phyloP scores from a whole-genome alignment of 192 early-diverging fungal species.

The Mortierella antarctica region DNA sequence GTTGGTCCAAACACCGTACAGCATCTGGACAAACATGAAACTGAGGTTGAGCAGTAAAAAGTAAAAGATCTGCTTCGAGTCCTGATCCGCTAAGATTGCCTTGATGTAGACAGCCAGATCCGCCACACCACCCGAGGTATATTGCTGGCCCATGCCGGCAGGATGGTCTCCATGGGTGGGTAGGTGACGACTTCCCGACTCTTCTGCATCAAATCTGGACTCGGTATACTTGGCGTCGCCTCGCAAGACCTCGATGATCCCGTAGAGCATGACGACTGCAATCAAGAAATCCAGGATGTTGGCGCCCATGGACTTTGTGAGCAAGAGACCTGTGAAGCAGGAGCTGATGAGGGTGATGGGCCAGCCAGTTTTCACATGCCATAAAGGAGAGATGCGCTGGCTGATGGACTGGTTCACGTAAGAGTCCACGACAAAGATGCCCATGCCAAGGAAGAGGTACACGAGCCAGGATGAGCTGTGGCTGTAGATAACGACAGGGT shows the following conservation, averaged over 20 bases:
- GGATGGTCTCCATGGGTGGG: conserved; percentile 46
- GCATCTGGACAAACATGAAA: conserved; percentile 92
- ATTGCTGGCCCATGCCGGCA: conserved; percentile 2
- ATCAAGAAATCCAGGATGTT: conserved; percentile 51
- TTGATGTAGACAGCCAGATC: conserved; percentile 53
- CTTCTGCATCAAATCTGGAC: conserved; percentile 45
- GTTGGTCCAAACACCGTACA: conserved; percentile 84
- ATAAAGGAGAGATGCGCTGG: conserved; percentile 35
- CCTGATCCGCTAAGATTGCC: conserved; percentile 71
- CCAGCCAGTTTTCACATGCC: conserved; percentile 53
- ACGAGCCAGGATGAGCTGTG: conserved; percentile 36
- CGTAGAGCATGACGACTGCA: conserved; percentile 46
- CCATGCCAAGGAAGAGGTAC: conserved; percentile 46
- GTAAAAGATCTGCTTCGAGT: conserved; percentile 93
- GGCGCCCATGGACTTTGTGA: conserved; percentile 52
- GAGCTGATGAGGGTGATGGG: conserved; percentile 49
- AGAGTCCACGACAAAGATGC: conserved; percentile 55
- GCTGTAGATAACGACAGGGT: conserved; percentile 16
- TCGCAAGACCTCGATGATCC: conserved; percentile 50
- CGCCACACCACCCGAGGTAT: conserved; percentile 18
- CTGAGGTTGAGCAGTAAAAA: conserved; percentile 93
- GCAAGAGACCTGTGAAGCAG: conserved; percentile 35
- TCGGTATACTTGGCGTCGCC: conserved; percentile 35
- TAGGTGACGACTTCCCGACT: conserved; percentile 31
- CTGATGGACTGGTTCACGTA: conserved; percentile 53